Base-by-base conservation (phyloP, 2,329 filamentous ascomycete genomes). In the Exophiala mesophila region DNA sequence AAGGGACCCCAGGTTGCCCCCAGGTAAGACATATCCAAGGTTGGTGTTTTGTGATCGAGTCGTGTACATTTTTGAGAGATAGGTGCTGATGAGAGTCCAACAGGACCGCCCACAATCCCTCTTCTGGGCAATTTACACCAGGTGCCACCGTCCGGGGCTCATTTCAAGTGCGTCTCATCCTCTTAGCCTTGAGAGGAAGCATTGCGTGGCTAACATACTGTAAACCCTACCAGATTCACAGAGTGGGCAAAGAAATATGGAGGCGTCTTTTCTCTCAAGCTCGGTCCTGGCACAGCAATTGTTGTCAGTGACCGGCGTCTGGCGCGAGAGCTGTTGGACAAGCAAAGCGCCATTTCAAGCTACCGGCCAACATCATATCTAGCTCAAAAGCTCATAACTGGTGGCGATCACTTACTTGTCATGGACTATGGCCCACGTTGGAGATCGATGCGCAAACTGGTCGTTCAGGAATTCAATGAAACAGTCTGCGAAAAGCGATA, bases 211-310 rank as follows among this genome's bases (percentile, higher is more conserved):
- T n/a, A n/a, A n/a, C n/a, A n/a, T n/a, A n/a, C n/a, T n/a, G n/a
- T n/a, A n/a, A n/a, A n/a, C n/a, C n/a, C n/a, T 58, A 2, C 71
- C 3, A 69, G 64, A 52, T 67, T 70, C 45, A 64, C 61, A 16
- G 55, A 71, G 57, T 70, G 66, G 66, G 63, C 67, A 1, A 53
- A 60, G 7, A 38, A 57, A 12, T 71, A 70, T 46, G 68, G 69
- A 12, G 59, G 58, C 0, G 54, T 72, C 6, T 70, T 55, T 43
- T 59, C 58, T 1, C 55, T 70, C 32, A 72, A 71, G 48, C 52
- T 70, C 9, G 66, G 67, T 3, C 56, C 57, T 1, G 58, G 55
- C 4, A 71, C 60, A 1, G 56, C 60, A 5, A 59, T 67, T 3
- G 64, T 73, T 9, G 45, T 73, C 23, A 67, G 59, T 2, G 61